Base-by-base conservation (phyloP, 768 basidiomycete species). In the Xerocomellus chrysenteron region DNA sequence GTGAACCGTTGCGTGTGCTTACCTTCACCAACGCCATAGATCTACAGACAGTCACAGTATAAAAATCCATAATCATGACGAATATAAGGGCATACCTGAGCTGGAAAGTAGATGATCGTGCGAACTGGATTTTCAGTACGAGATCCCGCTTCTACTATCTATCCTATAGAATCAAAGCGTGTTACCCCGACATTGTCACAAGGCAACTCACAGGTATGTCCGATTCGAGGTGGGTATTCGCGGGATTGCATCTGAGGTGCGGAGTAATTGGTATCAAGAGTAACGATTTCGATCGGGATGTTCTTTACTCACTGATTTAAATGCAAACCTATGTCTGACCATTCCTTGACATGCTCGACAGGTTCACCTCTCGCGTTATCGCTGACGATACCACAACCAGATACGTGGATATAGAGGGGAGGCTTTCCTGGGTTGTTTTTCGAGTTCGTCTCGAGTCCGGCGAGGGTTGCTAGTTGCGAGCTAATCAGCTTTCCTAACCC, bases 21-120 rank as follows among this genome's bases (percentile, higher is more conserved):
- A 74, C 75, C 76, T 68, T 75, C 65, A 16, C 78, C 75, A 14
- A 78, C 56, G 3, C 78, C 77, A 57, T 77, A 80, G 2, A 80
- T 75, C 71, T 76, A 71, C 7, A 30, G 39, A 30, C 19, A 19
- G 47, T 28, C 28, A 24, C 13, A 5, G 28, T n/a, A n/a, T 50
- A 21, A 49, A 45, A 54, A 19, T 19, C 2, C 13, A 37, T 24
- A 30, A 17, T n/a, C n/a, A 37, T 4, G 35, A 45, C 26, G 28
- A 26, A 57, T 26, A n/a, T 13, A 30, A 21, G 17, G 50, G 19
- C 52, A 51, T 50, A 71, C 67, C 64, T 71, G 67, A 24, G 63
- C 72, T 12, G 79, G 78, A 47, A 67, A 75, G 33, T 75, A 65
- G 48, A 79, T 76, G 43, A 78, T 75, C 5, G 80, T 79, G 36